phyloP scores from a whole-genome alignment of 768 basidiomycete species.

The Amanita inopinata region DNA sequence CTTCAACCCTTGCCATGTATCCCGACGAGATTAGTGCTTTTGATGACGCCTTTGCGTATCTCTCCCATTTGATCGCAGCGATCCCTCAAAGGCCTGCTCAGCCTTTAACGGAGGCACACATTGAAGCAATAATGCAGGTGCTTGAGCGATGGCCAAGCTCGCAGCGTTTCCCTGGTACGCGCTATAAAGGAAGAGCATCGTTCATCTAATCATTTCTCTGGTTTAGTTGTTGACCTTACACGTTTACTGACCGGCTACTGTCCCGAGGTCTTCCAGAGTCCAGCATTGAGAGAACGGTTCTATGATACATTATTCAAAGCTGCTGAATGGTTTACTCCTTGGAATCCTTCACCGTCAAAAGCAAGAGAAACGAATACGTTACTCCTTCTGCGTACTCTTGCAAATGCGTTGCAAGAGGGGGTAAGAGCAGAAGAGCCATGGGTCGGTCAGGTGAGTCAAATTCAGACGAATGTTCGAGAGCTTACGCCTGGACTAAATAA shows the following conservation, averaged over 20 bases:
- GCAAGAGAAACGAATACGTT: slow-evolving; percentile 78
- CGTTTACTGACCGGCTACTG: slow-evolving; percentile 65
- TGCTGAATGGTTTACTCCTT: slow-evolving; percentile 53
- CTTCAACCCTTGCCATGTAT: slow-evolving; percentile 59
- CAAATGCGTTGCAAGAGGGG: slow-evolving; percentile 67
- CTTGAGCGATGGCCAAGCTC: slow-evolving; percentile 67
- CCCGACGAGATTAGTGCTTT: slow-evolving; percentile 49
- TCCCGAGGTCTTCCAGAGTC: slow-evolving; percentile 37
- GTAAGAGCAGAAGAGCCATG: slow-evolving; percentile 35
- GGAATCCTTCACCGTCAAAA: slow-evolving; percentile 52
- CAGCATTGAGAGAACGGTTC: slow-evolving; percentile 39
- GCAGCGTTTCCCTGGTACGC: slow-evolving; percentile 62
- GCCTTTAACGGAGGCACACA: slow-evolving; percentile 35
- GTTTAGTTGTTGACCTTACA: slow-evolving; percentile 73
- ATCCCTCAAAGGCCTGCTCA: slow-evolving; percentile 22
- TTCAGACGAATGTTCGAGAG: slow-evolving; percentile 1
- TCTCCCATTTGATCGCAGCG: slow-evolving; percentile 38
- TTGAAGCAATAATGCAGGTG: slow-evolving; percentile 53
- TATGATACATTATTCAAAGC: slow-evolving; percentile 56
- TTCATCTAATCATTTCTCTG: slow-evolving; percentile 1
- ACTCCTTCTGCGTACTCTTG: slow-evolving; percentile 66
- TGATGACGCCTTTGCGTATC: slow-evolving; percentile 54
- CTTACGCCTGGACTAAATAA: slow-evolving; percentile 4
- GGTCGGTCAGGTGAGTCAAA: slow-evolving; percentile 36
- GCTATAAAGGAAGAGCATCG: not conserved